A percentile compares a stretch with the other conserved stretches of the same genome.
Conservation (phyloP, 2,329 filamentous ascomycete species). For the Pestalotiopsis sp. region DNA sequence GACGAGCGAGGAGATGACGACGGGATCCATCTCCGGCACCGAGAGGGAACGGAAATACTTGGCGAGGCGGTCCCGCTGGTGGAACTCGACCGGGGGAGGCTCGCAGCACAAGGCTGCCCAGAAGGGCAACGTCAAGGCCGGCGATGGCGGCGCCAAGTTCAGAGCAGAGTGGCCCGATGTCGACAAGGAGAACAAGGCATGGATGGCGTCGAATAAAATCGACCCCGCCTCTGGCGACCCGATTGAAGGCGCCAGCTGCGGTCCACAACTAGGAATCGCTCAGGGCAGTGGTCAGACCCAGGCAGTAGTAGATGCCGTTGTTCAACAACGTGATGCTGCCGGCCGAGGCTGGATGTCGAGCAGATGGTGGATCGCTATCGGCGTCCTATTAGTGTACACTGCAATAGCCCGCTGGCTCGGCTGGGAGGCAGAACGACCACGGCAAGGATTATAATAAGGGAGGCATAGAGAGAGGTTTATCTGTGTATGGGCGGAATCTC, state of each 20-base stretch:
- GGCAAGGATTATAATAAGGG: background rate
- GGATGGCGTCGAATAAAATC: constrained; percentile 83
- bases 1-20: constrained; percentile 99
- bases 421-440: constrained; percentile 10
- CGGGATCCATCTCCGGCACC: constrained; percentile 79
- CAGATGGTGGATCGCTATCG: constrained; percentile 73
- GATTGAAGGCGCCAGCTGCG: constrained; percentile 51
- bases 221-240: constrained; percentile 74
- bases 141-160: constrained; percentile 92
- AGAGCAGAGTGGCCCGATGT: constrained; percentile 85
- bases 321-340: constrained; percentile 70
- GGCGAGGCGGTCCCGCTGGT: constrained; percentile 83
- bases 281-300: constrained; percentile 64
- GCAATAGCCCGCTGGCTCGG: constrained; percentile 75
- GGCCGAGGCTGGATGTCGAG: constrained; percentile 84
- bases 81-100: constrained; percentile 93
- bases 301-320: constrained; percentile 76
- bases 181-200: constrained; percentile 86
- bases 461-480: background rate
- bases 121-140: constrained; percentile 84
- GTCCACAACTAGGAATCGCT: constrained; percentile 60
- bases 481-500: background rate
- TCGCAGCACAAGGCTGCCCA: constrained; percentile 59
- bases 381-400: constrained; percentile 78
- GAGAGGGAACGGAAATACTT: constrained; percentile 77